Evolutionary conservation across 306 rosid species (phyloP), one percentile per base, ranked within the genome.

Genomic region (Glycine latifolia): DNA sequence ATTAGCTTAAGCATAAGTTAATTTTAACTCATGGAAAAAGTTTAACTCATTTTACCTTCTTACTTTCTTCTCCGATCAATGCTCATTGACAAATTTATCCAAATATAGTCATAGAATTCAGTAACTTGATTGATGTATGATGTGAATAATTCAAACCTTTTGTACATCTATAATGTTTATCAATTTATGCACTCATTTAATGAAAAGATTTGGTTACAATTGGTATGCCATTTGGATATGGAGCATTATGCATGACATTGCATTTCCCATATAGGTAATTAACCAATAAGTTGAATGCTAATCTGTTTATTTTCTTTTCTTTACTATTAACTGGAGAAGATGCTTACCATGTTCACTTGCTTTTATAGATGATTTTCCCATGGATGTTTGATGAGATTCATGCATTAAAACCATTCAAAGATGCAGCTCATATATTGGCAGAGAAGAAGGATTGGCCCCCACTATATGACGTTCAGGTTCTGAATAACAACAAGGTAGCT

Each of bases 381-480:
- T 95, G 99, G 99, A 93, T 95, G 96, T 93, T 95, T 77, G 99
- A 93, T 77, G 99, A 95, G 90, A 83, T 95, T 85, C 93, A 93
- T 79, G 91, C 91, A 84, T 82, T 93, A 87, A 93, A 77, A 81
- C 84, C 78, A 50, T 89, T 95, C 87, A 95, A 90, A 89, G 94
- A 90, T 13, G 93, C 77, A 53, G 96, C 97, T 85, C 82, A 88
- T 87, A 78, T 88, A 70, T 82, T 95, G 82, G 93, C 98, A 4
- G 90, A 88, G 87, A 91, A 93, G 90, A 46, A 91, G 85, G 94
- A 95, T 78, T 95, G 98, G 98, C 91, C 97, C 83, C 85, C 81
- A 15, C 85, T 95, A 31, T 95, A 95, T 76, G 87, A 89, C 63
- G 37, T 86, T n/a, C 61, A 80, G 13, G 90, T 86, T 54, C 90